Percentiles rank a stretch among this genome's conserved stretches.
These are phyloP conservation scores for Harrya chromipes DNA, from an alignment of 768 basidiomycete species.

Conservation along the genomic window DNA sequence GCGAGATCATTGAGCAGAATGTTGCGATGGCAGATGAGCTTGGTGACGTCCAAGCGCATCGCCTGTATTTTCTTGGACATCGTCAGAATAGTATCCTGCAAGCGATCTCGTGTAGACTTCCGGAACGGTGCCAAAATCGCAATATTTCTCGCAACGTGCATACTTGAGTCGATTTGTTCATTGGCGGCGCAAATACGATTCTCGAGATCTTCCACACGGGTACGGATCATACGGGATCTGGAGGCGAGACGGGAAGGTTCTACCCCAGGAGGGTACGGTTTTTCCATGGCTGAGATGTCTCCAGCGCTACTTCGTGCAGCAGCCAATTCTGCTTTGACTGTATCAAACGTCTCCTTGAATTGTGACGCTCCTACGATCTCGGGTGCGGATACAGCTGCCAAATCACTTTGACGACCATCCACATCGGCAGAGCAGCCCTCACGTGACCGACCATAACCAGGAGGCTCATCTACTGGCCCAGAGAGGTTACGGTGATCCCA, in stretches of 20 bases:
- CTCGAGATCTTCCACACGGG: conserved; percentile 66
- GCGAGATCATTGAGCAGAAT: conserved; percentile 74
- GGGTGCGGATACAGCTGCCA: conserved; percentile 41
- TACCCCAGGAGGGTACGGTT: conserved; percentile 18
- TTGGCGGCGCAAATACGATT: conserved; percentile 50
- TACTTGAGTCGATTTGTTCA: conserved; percentile 58
- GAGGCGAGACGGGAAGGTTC: conserved; percentile 31
- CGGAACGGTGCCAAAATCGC: conserved; percentile 87
- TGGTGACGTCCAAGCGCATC: conserved; percentile 70
- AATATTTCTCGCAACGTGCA: conserved; percentile 78
- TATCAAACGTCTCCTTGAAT: conserved; percentile 80
- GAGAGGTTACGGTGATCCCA: conserved; percentile 44
- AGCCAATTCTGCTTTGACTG: conserved; percentile 82
- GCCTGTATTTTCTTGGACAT: conserved; percentile 64
- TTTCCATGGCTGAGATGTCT: conserved; percentile 19
- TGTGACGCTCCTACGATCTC: conserved; percentile 61
- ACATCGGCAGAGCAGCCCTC: conserved; percentile 31
- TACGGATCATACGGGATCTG: conserved; percentile 56
- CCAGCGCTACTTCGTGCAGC: conserved; percentile 40
- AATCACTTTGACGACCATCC: conserved; percentile 16
- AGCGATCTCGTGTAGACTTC: conserved; percentile 73
- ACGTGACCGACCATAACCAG: conserved; percentile 21
- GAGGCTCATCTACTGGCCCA: conserved; percentile 37
- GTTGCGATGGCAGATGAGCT: conserved; percentile 69
- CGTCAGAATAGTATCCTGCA: conserved; percentile 57